Evolutionary conservation across 2,329 filamentous ascomycete genomes (phyloP).

Genomic region (Pseudopyricularia cyperi): DNA sequence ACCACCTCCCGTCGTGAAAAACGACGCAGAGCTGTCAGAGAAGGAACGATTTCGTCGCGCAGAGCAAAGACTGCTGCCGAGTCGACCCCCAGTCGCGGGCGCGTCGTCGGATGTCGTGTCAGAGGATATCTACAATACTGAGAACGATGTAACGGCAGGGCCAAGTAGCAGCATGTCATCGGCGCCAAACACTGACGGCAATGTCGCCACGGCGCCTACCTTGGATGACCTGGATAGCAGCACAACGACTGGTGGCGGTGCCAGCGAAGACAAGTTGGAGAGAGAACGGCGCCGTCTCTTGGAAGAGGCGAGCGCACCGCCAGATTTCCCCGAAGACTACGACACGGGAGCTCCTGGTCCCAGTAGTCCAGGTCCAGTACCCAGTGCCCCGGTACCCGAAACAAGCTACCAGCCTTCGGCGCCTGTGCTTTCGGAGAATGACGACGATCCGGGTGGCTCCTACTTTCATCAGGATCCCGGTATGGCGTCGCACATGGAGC

Average conservation of each 20-base stretch:
- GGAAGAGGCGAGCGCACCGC: conserved; percentile 50
- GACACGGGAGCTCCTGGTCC: conserved; percentile 17
- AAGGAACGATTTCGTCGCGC: conserved; percentile 70
- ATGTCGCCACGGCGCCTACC: conserved; percentile 22
- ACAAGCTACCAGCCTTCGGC: conserved; percentile 35
- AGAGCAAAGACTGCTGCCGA: conserved; percentile 70
- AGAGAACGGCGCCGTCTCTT: conserved; percentile 54
- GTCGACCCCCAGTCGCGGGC: conserved; percentile 48
- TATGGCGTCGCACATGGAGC: not conserved
- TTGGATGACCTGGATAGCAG: conserved; percentile 25
- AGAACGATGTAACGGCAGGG: conserved; percentile 13
- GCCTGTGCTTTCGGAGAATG: conserved; percentile 42
- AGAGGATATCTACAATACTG: conserved; percentile 37
- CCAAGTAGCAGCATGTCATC: not conserved
- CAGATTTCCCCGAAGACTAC: conserved; percentile 40
- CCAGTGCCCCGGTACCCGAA: conserved; percentile 14
- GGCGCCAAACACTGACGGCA: not conserved
- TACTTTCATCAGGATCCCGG: not conserved
- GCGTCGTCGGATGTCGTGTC: conserved; percentile 24
- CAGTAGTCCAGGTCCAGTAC: conserved; percentile 9
- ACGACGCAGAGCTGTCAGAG: conserved; percentile 56
- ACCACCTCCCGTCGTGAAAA: conserved; percentile 44
- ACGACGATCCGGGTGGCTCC: conserved; percentile 19
- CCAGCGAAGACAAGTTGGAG: conserved; percentile 64
- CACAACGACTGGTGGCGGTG: not conserved